A percentile compares a stretch with the other conserved stretches of the same genome.
These are phyloP conservation scores for Candida ipomoeae DNA, from an alignment of 805 yeast species.

Conservation along the genomic window DNA sequence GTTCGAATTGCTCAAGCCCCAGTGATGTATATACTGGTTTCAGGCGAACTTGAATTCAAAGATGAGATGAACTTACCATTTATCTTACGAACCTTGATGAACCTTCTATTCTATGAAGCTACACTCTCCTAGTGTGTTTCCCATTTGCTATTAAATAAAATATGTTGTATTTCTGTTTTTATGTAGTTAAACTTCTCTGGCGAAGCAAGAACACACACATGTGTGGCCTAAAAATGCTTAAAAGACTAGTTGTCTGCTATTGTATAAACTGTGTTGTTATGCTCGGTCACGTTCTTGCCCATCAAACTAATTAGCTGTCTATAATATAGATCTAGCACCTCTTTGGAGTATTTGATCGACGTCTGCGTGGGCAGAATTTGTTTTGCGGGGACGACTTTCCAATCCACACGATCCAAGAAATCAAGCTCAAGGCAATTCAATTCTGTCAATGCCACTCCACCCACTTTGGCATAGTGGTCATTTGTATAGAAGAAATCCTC, in stretches of 20 bases:
- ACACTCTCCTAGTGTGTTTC: neutral
- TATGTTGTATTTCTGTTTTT: conserved; percentile 1
- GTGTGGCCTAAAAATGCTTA: neutral
- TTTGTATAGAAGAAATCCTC: conserved; percentile 94
- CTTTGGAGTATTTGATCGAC: conserved; percentile 31
- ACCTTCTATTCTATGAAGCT: neutral
- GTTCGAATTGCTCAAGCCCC: conserved; percentile 65
- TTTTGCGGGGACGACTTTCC: conserved; percentile 47
- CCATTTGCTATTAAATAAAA: conserved; percentile 1
- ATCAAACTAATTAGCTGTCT: conserved; percentile 37
- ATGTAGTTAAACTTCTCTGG: neutral
- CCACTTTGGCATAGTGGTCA: conserved; percentile 91
- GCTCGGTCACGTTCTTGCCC: conserved; percentile 30
- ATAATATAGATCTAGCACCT: conserved; percentile 38
- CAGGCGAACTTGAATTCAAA: neutral
- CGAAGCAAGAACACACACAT: neutral
- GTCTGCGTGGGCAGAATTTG: conserved; percentile 20
- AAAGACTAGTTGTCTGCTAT: neutral
- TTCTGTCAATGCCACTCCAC: conserved; percentile 83
- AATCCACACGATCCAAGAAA: conserved; percentile 73
- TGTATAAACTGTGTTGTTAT: conserved; percentile 12
- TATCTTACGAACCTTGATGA: conserved; percentile 6
- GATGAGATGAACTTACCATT: neutral
- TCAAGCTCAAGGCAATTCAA: conserved; percentile 85
- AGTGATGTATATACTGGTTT: conserved; percentile 7